Evolutionary conservation across 371 early-diverging fungal species (phyloP), one percentile per base, ranked within the genome.

Genomic region (Apophysomyces variabilis): DNA sequence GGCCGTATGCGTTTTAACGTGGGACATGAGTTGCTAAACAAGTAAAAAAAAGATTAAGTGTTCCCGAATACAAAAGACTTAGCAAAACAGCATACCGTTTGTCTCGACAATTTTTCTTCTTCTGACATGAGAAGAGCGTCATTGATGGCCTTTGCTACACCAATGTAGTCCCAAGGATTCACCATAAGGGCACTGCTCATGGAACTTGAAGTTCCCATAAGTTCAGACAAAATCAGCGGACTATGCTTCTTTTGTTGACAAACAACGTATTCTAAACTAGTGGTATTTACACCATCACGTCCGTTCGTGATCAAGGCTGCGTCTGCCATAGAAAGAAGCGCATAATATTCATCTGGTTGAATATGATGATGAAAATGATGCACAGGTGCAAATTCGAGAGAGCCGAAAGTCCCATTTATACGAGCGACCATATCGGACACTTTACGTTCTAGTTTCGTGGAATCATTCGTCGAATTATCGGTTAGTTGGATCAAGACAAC

Each of bases 271-370:
- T 99, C 99, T 66, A 98, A 93, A 50, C 95, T 92, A 0, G 98
- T 96, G 7, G 99, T 92, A 79, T 99, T 99, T 99, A 99, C 99
- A 44, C 99, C 99, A 73, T 99, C 99, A 26, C 97, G 88, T 12
- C 99, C 83, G 41, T 95, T 91, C 6, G 99, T 99, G 59, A 99
- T 95, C 21, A 99, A 73, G 14, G 95, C 95, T 12, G 94, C 91
- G 78, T 99, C 99, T 35, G 99, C 98, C 2, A 95, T 87, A n/a
- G 92, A 87, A 43, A 99, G 85, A 14, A 99, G 80, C 0, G 99
- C 99, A 70, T 93, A 93, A 66, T 99, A 96, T 70, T 99, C 99
- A 70, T 93, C 93, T 46, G 91, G 90, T 45, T 93, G 93, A 39
- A 99, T 93, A 63, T 94, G 90, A 62, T 98, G 97, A 76, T 97